Conservation (phyloP, 371 early-diverging fungal species). For the Mortierella sp. region DNA sequence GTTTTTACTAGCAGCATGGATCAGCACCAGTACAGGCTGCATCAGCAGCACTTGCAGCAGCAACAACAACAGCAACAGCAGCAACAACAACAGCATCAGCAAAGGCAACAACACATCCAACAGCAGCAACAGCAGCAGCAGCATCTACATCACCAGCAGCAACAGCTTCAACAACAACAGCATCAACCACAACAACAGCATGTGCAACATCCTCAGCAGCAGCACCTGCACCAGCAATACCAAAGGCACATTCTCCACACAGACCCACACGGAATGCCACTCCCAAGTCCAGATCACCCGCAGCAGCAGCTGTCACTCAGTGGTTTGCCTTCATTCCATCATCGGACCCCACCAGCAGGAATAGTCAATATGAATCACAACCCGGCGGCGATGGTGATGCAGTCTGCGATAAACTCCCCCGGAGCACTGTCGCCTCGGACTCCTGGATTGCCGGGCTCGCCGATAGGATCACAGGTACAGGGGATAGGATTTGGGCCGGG, state of each 20-base stretch:
- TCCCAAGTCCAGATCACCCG: slow-evolving; percentile 9
- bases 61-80: slow-evolving; percentile 12
- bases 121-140: slow-evolving; percentile 17
- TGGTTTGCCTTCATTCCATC: slow-evolving; percentile 7
- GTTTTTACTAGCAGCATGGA: slow-evolving; percentile 12
- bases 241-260: not conserved
- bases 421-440: slow-evolving; percentile 11
- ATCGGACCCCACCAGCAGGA: not conserved
- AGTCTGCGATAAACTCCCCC: not conserved
- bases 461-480: not conserved
- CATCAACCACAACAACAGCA: not conserved
- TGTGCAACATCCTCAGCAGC: not conserved
- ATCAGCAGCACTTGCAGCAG: slow-evolving; percentile 12
- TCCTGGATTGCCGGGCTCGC: not conserved
- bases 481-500: not conserved
- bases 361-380: not conserved
- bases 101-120: slow-evolving; percentile 9
- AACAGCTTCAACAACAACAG: not conserved
- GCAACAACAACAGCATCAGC: slow-evolving; percentile 4
- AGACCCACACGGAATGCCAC: slow-evolving; percentile 8
- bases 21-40: slow-evolving; percentile 18
- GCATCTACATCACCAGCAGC: not conserved
- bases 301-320: slow-evolving; percentile 6
- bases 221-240: not conserved
- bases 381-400: not conserved